A percentile compares a stretch with the other conserved stretches of the same genome.
Conservation (phyloP, 495 filamentous ascomycete species). For the Aspergillus mulundensis region DNA sequence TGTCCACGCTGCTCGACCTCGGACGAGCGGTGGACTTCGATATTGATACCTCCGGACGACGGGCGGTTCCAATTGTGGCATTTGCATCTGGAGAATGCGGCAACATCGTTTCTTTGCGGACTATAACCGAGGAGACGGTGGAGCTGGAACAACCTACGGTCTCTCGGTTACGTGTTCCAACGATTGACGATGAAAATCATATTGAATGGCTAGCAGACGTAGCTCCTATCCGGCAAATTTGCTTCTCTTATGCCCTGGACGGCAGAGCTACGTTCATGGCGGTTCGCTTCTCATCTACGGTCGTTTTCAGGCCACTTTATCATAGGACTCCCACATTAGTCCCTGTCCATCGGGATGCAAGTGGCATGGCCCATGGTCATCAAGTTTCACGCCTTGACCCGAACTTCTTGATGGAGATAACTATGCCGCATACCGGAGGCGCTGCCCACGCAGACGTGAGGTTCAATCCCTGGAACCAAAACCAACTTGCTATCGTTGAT, state of each 20-base stretch:
- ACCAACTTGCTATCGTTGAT: constrained; percentile 71
- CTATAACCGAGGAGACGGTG: constrained; percentile 31
- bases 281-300: constrained; percentile 55
- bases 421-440: constrained; percentile 50
- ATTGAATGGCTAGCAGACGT: constrained; percentile 54
- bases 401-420: constrained; percentile 57
- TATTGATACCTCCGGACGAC: constrained; percentile 23
- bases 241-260: constrained; percentile 53
- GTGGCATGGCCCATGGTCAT: constrained; percentile 10
- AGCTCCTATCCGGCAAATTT: constrained; percentile 61
- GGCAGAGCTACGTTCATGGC: constrained; percentile 56
- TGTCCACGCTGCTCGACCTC: constrained; percentile 40
- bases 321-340: constrained; percentile 28
- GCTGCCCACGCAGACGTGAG: constrained; percentile 63
- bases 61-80: constrained; percentile 40
- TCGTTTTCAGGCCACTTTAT: constrained; percentile 57
- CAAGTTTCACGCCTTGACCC: constrained; percentile 54
- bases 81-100: constrained; percentile 41
- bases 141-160: constrained; percentile 23
- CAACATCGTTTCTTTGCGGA: constrained; percentile 36
- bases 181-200: constrained; percentile 36
- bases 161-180: constrained; percentile 24
- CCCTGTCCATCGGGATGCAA: constrained; percentile 22
- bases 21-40: constrained; percentile 36
- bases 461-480: constrained; percentile 71